These are phyloP conservation scores for Aspergillus proliferans DNA, from an alignment of 2,329 filamentous ascomycete genomes.

Conservation along the genomic window DNA sequence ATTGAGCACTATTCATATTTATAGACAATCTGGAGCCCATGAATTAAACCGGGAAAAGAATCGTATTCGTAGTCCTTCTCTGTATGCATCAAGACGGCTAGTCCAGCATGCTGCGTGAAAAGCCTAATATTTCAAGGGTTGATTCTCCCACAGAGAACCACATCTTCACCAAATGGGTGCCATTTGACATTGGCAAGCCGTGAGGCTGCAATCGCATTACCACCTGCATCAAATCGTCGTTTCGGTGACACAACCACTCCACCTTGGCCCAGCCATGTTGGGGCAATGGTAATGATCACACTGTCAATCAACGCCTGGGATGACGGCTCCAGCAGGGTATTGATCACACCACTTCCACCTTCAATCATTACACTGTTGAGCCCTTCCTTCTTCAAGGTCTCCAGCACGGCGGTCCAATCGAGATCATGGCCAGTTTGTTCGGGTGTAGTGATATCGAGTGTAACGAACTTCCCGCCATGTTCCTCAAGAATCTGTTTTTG, in stretches of 20 bases:
- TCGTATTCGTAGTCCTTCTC: background rate
- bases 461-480: conserved; percentile 27
- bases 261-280: conserved; percentile 75
- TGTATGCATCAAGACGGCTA: background rate
- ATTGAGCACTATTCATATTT: too few species aligned
- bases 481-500: conserved; percentile 18
- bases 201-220: conserved; percentile 53
- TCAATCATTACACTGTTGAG: conserved; percentile 82
- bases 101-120: too few species aligned
- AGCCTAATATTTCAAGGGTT: conserved; percentile 3
- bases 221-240: conserved; percentile 44
- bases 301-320: conserved; percentile 58
- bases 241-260: conserved; percentile 72
- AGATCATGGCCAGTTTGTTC: conserved; percentile 13
- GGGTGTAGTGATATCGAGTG: conserved; percentile 13
- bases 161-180: conserved; percentile 72
- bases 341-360: conserved; percentile 76
- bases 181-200: conserved; percentile 59
- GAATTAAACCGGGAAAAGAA: too few species aligned
- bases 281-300: conserved; percentile 82
- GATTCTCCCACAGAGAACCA: conserved; percentile 67
- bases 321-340: conserved; percentile 59
- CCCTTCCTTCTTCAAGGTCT: conserved; percentile 49
- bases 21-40: too few species aligned
- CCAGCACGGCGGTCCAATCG: conserved; percentile 58